phyloP scores from a whole-genome alignment of 768 basidiomycete species.

The Phanerochaete sordida region DNA sequence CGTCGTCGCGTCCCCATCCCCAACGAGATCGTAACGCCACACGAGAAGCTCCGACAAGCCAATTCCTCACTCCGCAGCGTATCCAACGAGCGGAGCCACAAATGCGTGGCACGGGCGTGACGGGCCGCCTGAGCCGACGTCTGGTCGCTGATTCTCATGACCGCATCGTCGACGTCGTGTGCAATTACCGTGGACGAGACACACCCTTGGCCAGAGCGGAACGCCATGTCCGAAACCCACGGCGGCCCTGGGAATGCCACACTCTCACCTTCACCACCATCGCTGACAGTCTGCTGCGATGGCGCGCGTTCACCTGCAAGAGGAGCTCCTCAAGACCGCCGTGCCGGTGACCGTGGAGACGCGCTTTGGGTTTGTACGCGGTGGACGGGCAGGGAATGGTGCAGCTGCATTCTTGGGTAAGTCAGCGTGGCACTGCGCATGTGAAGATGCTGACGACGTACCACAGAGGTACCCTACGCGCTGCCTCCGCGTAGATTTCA shows the following conservation, averaged over 20 bases:
- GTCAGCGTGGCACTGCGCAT: conserved; percentile 8
- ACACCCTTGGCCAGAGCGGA: not conserved
- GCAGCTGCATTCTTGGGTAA: conserved; percentile 63
- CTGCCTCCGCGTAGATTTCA: conserved; percentile 61
- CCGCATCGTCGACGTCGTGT: not conserved
- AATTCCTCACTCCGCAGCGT: too few species aligned
- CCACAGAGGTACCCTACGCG: conserved; percentile 69
- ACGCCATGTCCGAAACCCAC: not conserved
- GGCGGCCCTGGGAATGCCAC: not conserved
- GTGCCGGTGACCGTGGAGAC: conserved; percentile 49
- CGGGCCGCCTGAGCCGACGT: too few species aligned
- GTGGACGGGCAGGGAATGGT: conserved; percentile 58
- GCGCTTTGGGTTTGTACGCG: conserved; percentile 50
- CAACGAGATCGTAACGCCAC: too few species aligned
- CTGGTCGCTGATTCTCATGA: not conserved
- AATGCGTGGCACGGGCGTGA: too few species aligned
- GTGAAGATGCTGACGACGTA: not conserved
- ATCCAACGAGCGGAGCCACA: too few species aligned
- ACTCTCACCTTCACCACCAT: not conserved
- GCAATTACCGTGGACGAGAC: too few species aligned
- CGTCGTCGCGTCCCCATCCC: too few species aligned
- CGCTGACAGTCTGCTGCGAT: conserved; percentile 1
- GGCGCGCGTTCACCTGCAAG: conserved; percentile 43
- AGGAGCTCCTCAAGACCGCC: conserved; percentile 44
- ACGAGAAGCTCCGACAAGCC: too few species aligned